These are phyloP conservation scores for Pichia phayaonensis DNA, from an alignment of 805 yeast species.

Conservation along the genomic window DNA sequence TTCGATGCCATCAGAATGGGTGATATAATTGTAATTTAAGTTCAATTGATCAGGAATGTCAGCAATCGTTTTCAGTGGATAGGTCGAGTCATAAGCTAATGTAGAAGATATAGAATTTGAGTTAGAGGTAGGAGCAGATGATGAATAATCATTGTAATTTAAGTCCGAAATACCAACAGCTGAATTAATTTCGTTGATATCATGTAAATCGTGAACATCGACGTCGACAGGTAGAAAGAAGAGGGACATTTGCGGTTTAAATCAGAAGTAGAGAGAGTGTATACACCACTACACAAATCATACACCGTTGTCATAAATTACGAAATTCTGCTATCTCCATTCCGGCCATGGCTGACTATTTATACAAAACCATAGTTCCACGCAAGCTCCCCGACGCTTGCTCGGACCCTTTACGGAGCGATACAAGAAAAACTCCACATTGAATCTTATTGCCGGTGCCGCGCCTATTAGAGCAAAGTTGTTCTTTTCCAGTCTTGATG, in stretches of 20 bases:
- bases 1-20: background rate
- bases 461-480: too few species aligned
- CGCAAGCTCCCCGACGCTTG: background rate
- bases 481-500: too few species aligned
- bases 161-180: background rate
- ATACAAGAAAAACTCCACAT: background rate
- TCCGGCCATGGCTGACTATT: background rate
- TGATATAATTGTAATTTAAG: background rate
- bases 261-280: background rate
- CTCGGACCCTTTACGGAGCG: background rate
- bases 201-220: background rate
- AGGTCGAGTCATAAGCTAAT: background rate
- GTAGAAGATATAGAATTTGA: background rate
- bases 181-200: background rate
- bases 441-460: background rate
- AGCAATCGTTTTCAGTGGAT: background rate
- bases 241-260: background rate
- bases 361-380: background rate
- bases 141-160: background rate
- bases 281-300: background rate
- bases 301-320: background rate
- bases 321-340: background rate
- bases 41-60: background rate
- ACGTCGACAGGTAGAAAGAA: background rate
- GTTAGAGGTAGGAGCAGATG: background rate